Percentiles rank a stretch among this genome's conserved stretches.
These are phyloP conservation scores for Komagataella pastoris DNA, from an alignment of 805 yeast species.

Conservation along the genomic window DNA sequence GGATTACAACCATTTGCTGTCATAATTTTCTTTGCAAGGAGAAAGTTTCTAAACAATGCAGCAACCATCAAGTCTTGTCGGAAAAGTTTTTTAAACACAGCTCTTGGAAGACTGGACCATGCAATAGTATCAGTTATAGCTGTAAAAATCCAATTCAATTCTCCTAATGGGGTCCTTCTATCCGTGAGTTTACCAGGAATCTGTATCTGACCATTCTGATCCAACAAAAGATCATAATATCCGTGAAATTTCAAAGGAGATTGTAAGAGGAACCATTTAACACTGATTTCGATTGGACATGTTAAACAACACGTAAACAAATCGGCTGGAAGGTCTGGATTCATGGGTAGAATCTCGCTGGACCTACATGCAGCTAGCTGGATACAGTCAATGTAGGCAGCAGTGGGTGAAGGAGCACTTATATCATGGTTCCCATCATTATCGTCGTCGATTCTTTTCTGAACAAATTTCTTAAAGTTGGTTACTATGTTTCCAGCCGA, in stretches of 20 bases:
- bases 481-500: conserved; percentile 88
- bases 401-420: conserved; percentile 48
- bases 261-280: conserved; percentile 83
- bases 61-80: conserved; percentile 96
- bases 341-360: conserved; percentile 80
- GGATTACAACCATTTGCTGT: conserved; percentile 90
- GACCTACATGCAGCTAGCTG: conserved; percentile 89
- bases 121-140: conserved; percentile 98
- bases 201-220: conserved; percentile 40
- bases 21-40: conserved; percentile 88
- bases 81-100: conserved; percentile 77
- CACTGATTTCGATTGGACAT: conserved; percentile 88
- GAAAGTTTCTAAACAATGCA: conserved; percentile 83
- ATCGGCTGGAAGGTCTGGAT: conserved; percentile 92
- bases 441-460: conserved; percentile 80
- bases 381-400: conserved; percentile 71
- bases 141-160: conserved; percentile 93
- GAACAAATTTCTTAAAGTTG: conserved; percentile 82
- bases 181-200: conserved; percentile 90
- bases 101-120: conserved; percentile 84
- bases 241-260: conserved; percentile 44
- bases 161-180: conserved; percentile 91
- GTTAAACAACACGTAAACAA: conserved; percentile 91
- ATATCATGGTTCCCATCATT: conserved; percentile 42
- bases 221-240: conserved; percentile 33